Conservation (phyloP, 208 protist species). For the Trypanosoma conorhini region DNA sequence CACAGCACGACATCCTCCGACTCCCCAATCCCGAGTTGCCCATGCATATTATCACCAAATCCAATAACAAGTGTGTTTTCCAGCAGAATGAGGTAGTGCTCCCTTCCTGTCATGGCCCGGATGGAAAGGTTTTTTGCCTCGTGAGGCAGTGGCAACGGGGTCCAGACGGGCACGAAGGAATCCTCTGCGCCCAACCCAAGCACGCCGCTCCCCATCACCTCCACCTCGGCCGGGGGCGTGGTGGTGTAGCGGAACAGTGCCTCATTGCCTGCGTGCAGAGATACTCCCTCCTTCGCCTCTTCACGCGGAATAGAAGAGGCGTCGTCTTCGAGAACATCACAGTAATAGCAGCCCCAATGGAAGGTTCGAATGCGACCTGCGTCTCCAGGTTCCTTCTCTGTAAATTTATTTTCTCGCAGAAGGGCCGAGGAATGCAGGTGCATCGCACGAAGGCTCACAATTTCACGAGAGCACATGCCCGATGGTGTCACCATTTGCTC, state of each 20-base stretch:
- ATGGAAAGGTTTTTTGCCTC: slow-evolving; percentile 18
- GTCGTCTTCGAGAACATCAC: slow-evolving; percentile 56
- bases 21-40: slow-evolving; percentile 47
- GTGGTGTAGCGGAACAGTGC: slow-evolving; percentile 40
- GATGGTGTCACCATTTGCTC: not conserved
- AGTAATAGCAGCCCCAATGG: slow-evolving; percentile 91
- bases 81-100: slow-evolving; percentile 56
- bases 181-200: slow-evolving; percentile 60
- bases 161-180: slow-evolving; percentile 32
- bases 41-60: slow-evolving; percentile 85
- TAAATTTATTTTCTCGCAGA: slow-evolving; percentile 20
- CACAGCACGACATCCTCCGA: slow-evolving; percentile 22
- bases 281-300: slow-evolving; percentile 15
- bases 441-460: slow-evolving; percentile 60
- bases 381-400: not conserved
- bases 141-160: slow-evolving; percentile 19
- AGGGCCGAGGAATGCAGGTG: slow-evolving; percentile 76
- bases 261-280: slow-evolving; percentile 70
- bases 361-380: slow-evolving; percentile 18
- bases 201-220: slow-evolving; percentile 54
- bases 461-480: slow-evolving; percentile 16
- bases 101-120: slow-evolving; percentile 39
- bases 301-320: slow-evolving; percentile 57
- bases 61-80: slow-evolving; percentile 43
- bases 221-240: not conserved